phyloP scores from a whole-genome alignment of 1,284 basidiomycete species.

The Fomes fomentarius region DNA sequence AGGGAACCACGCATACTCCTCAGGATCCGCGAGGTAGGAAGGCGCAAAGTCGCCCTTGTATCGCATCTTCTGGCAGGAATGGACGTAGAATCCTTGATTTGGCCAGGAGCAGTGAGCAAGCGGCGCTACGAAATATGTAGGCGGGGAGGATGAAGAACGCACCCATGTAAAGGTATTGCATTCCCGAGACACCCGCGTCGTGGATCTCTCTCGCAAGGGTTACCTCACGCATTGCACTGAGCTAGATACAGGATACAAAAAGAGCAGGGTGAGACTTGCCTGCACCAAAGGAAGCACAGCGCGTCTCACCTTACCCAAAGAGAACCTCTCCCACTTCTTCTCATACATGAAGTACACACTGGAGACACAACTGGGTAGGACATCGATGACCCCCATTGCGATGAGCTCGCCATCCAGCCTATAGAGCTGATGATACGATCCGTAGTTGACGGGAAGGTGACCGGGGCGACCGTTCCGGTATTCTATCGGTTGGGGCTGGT shows the following conservation, averaged over 20 bases:
- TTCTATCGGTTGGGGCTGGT: constrained; percentile 53
- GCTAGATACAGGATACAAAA: constrained; percentile 39
- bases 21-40: constrained; percentile 90
- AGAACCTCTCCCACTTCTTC: constrained; percentile 72
- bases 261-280: not conserved
- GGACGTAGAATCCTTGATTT: constrained; percentile 95
- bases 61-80: constrained; percentile 93
- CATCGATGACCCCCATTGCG: constrained; percentile 89
- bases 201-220: constrained; percentile 75
- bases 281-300: not conserved
- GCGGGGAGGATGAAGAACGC: too few relatives aligned
- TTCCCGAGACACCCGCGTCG: constrained; percentile 62
- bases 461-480: constrained; percentile 52
- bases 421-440: constrained; percentile 88
- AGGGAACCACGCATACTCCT: constrained; percentile 78
- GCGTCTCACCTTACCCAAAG: constrained; percentile 77
- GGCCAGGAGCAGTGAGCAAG: too few relatives aligned
- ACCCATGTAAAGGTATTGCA: constrained; percentile 88
- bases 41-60: constrained; percentile 96
- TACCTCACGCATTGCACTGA: constrained; percentile 83
- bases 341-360: constrained; percentile 98
- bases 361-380: constrained; percentile 89
- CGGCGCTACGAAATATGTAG: too few relatives aligned
- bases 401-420: constrained; percentile 81
- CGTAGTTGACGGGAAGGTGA: constrained; percentile 75